phyloP scores from a whole-genome alignment of 1,284 basidiomycete species.

The Heterobasidion parviporum region DNA sequence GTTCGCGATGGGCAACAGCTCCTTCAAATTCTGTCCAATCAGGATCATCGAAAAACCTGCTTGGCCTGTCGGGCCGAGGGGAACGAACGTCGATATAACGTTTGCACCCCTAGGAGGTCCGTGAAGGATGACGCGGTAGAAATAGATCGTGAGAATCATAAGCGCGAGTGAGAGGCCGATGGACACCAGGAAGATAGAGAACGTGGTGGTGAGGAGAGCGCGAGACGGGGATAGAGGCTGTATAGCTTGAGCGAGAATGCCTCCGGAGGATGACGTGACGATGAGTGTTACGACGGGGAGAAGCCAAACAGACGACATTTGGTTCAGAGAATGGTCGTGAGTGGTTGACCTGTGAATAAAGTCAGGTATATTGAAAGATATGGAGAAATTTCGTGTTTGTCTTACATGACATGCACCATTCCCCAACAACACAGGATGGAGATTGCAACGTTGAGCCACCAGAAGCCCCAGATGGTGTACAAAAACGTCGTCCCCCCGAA shows the following conservation, averaged over 20 bases:
- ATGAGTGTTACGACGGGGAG: conserved; percentile 68
- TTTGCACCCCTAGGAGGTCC: conserved; percentile 19
- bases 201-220: conserved; percentile 46
- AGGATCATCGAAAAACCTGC: conserved; percentile 33
- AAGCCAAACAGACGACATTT: conserved; percentile 57
- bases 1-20: conserved; percentile 18
- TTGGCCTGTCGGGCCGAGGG: conserved; percentile 39
- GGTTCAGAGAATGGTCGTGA: conserved; percentile 49
- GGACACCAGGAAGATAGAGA: conserved; percentile 27
- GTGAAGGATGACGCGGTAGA: conserved; percentile 12
- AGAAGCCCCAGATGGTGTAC: conserved; percentile 56
- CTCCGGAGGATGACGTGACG: conserved; percentile 62
- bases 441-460: conserved; percentile 64
- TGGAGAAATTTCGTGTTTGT: conserved; percentile 6
- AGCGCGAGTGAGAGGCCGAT: conserved; percentile 30
- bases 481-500: conserved; percentile 51
- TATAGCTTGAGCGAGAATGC: conserved; percentile 44
- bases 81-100: conserved; percentile 35
- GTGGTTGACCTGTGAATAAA: conserved; percentile 43
- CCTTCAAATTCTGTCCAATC: conserved; percentile 23
- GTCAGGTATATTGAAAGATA: background rate
- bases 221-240: conserved; percentile 32
- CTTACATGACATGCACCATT: conserved; percentile 59
- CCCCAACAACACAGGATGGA: conserved; percentile 57
- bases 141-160: conserved; percentile 17